Conservation (phyloP, 2,329 filamentous ascomycete species). For the Nothophoma quercina region DNA sequence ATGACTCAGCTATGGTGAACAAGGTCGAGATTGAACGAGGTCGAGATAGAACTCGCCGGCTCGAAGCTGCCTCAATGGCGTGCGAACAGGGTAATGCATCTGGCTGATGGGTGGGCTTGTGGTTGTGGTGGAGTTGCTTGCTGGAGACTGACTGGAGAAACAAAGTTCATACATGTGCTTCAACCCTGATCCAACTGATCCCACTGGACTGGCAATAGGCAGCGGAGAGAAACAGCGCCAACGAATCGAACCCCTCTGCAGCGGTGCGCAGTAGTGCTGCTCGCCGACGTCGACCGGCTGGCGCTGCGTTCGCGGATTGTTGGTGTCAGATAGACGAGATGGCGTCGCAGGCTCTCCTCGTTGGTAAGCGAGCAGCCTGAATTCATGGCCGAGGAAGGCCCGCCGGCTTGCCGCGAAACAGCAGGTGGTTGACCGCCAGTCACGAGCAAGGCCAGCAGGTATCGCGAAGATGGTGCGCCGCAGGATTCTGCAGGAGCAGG, state of each 20-base stretch:
- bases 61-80: not conserved
- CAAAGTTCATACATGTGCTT: conserved; percentile 2
- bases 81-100: not conserved
- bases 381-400: conserved; percentile 9
- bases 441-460: conserved; percentile 6
- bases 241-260: not conserved
- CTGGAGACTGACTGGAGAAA: conserved; percentile 1
- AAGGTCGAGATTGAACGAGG: not conserved
- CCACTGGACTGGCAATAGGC: conserved; percentile 1
- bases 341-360: conserved; percentile 3
- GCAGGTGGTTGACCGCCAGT: conserved; percentile 5
- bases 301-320: conserved; percentile 11
- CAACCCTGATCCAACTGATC: not conserved
- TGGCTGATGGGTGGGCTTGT: conserved; percentile 1
- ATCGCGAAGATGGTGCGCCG: conserved; percentile 16
- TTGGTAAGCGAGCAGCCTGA: not conserved
- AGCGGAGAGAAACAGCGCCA: conserved; percentile 1
- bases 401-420: conserved; percentile 5
- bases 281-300: conserved; percentile 26
- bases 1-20: no score
- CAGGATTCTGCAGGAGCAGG: conserved; percentile 16
- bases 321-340: conserved; percentile 15
- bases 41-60: not conserved
- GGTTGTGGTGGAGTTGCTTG: conserved; percentile 3
- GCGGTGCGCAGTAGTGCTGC: conserved; percentile 3